A percentile compares a stretch with the other conserved stretches of the same genome.
These are phyloP conservation scores for Plasmodium gonderi DNA, from an alignment of 169 alveolate species.

Conservation along the genomic window DNA sequence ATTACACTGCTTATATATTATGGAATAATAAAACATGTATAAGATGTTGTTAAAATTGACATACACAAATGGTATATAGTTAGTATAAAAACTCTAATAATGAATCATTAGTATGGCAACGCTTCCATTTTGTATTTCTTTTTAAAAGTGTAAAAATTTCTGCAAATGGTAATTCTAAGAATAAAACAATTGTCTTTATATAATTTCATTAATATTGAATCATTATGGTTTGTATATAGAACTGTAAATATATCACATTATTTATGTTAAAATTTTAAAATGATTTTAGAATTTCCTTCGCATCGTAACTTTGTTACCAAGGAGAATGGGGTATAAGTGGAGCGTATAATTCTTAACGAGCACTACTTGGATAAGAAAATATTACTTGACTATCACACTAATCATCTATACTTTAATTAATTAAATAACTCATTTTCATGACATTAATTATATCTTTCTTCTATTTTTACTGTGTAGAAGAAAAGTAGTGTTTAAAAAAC, in stretches of 20 bases:
- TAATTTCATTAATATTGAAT: not conserved
- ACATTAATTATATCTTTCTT: not conserved
- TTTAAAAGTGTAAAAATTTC: not conserved
- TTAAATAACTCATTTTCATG: not conserved
- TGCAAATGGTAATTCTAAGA: not conserved
- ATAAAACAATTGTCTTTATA: not conserved
- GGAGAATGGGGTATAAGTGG: not conserved
- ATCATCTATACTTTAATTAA: too few species aligned
- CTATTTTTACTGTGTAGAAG: not conserved
- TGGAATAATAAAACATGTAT: not conserved
- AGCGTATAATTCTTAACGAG: not conserved
- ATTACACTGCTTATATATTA: not conserved
- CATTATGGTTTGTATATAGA: not conserved
- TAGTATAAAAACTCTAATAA: not conserved
- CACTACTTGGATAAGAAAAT: not conserved
- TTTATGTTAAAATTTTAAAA: not conserved
- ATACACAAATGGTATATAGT: not conserved
- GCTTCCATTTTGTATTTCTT: not conserved
- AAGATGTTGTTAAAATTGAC: not conserved
- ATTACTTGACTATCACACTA: not conserved
- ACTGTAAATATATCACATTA: not conserved
- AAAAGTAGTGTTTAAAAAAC: not conserved
- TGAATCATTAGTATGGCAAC: not conserved
- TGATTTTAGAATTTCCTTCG: not conserved
- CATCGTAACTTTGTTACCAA: not conserved